phyloP scores from a whole-genome alignment of 169 alveolate genomes.

The Plasmodium relictum region DNA sequence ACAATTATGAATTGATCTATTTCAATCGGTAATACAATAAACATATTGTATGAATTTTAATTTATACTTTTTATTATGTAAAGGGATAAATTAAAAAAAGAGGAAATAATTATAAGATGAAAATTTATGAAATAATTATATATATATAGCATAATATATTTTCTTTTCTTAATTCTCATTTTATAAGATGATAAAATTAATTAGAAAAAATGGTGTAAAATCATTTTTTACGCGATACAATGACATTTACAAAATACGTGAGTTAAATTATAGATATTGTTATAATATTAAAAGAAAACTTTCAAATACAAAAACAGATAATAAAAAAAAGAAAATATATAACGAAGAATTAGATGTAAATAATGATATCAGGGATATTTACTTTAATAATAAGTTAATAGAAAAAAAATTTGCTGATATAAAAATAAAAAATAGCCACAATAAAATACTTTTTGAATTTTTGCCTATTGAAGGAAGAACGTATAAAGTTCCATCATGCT shows the following conservation, averaged over 20 bases:
- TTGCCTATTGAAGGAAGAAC: constrained; percentile 77
- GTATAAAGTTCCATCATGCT: constrained; percentile 58
- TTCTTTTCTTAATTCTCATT: background rate
- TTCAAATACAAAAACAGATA: background rate
- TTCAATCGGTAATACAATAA: too few species aligned
- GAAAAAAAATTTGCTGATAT: constrained; percentile 61
- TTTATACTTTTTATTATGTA: too few species aligned
- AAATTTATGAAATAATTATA: too few species aligned
- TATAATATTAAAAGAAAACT: constrained; percentile 6
- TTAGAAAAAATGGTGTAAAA: constrained; percentile 5
- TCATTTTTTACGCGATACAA: background rate
- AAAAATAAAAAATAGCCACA: constrained; percentile 65
- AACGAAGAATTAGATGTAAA: background rate
- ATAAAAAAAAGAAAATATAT: background rate
- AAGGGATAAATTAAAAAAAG: too few species aligned
- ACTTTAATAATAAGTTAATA: constrained; percentile 49
- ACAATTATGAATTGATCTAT: too few species aligned
- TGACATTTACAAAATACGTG: background rate
- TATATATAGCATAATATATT: background rate
- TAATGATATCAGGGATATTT: constrained; percentile 19
- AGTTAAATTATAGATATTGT: background rate
- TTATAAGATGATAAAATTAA: constrained; percentile 12
- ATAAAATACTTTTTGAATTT: constrained; percentile 54
- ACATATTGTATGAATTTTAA: too few species aligned
- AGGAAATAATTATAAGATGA: too few species aligned